Percentiles rank a stretch among this genome's conserved stretches.
phyloP scores from a whole-genome alignment of 441 rosid genomes.

The Populus hybrid region DNA sequence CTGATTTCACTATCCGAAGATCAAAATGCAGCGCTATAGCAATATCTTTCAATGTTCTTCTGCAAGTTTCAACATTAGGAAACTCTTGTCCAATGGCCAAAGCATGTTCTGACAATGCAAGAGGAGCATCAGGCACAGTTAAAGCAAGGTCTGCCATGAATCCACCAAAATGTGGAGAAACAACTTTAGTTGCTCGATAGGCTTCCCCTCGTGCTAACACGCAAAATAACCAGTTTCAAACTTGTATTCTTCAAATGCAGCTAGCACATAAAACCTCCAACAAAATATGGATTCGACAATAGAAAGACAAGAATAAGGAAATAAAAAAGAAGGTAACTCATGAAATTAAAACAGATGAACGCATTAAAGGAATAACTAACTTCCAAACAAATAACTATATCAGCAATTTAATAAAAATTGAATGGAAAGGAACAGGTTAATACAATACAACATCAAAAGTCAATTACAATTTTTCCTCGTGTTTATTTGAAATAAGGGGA shows the following conservation, averaged over 20 bases:
- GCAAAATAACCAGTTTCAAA: conserved; percentile 16
- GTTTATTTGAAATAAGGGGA: too few species aligned
- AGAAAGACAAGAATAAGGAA: conserved; percentile 1
- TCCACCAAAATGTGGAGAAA: conserved; percentile 27
- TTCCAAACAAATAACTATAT: not conserved
- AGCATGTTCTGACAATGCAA: conserved; percentile 42
- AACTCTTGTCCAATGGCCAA: conserved; percentile 87
- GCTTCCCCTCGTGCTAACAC: conserved; percentile 25
- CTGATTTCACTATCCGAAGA: conserved; percentile 93
- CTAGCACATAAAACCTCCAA: conserved; percentile 17
- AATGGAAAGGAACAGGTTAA: not conserved
- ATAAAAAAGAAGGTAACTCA: not conserved
- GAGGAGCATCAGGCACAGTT: conserved; percentile 48
- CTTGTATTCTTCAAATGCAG: conserved; percentile 10
- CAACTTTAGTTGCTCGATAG: conserved; percentile 24
- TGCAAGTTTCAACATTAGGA: conserved; percentile 94
- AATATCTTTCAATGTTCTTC: conserved; percentile 86
- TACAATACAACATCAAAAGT: not conserved
- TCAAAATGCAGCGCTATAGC: conserved; percentile 92
- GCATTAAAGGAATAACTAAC: not conserved
- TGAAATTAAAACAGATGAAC: not conserved
- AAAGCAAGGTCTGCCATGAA: conserved; percentile 53
- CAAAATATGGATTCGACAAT: conserved; percentile 13
- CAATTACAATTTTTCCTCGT: too few species aligned
- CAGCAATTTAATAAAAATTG: not conserved